These are phyloP conservation scores for Amborella trichopoda DNA, from an alignment of 164 flowering plant genomes.

Conservation along the genomic window DNA sequence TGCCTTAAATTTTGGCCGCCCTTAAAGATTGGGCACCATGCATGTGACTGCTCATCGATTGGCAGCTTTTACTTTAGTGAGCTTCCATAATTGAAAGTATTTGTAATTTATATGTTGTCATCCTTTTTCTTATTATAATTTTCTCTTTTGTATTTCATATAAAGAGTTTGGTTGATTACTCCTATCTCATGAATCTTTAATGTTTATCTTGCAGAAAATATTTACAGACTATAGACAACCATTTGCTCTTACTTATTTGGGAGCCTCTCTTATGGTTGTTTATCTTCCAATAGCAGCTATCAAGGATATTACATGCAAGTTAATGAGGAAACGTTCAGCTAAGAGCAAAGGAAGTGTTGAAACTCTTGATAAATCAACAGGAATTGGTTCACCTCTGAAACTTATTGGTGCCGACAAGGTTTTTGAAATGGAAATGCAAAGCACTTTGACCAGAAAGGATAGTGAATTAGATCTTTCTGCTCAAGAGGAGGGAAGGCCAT, in stretches of 20 bases:
- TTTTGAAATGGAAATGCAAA: conserved; percentile 55
- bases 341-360: conserved; percentile 35
- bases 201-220: conserved; percentile 22
- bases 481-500: conserved; percentile 45
- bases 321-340: conserved; percentile 38
- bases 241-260: conserved; percentile 92
- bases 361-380: conserved; percentile 21
- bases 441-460: conserved; percentile 44
- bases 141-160: too few species aligned
- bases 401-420: conserved; percentile 28
- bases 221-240: conserved; percentile 84
- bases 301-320: conserved; percentile 64
- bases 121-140: too few species aligned
- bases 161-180: too few species aligned
- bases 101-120: too few species aligned
- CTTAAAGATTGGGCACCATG: too few species aligned
- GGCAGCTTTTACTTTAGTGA: too few species aligned
- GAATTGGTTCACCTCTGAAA: conserved; percentile 38
- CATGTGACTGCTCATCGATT: too few species aligned
- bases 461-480: conserved; percentile 49
- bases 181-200: too few species aligned
- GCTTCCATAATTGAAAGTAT: too few species aligned
- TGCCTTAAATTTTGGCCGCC: too few species aligned
- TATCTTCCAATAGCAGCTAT: conserved; percentile 84
- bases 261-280: conserved; percentile 93